Base-by-base conservation (phyloP, 257 asterid species). In the Fraxinus quadrangulata region DNA sequence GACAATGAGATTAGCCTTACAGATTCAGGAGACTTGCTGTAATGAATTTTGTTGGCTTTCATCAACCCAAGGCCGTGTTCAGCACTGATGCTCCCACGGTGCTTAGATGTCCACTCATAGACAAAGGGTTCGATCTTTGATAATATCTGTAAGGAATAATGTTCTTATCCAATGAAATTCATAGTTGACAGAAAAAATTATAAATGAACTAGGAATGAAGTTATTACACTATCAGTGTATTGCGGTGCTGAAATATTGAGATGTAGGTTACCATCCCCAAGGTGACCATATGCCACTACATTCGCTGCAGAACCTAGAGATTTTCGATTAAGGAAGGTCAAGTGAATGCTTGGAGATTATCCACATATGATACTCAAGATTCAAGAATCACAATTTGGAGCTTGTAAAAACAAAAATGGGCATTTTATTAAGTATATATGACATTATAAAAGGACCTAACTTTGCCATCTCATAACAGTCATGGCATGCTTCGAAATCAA, bases 51-150 rank as follows among this genome's bases (percentile, higher is more conserved):
- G 74, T 82, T 79, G 28, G 99, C 99, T 88, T 95, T 95, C 99
- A 95, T 91, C 83, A 91, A 84, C 80, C 99, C 99, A 73, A 95
- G 90, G 70, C 97, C 99, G 75, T 95, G 99, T 84, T 95, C 99
- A 0, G 99, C 98, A 34, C 99, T 95, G 79, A 95, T 95, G 87
- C 99, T 95, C 61, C 99, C 99, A 3, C 86, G 87, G 78, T 95
- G 97, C 87, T 89, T 90, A 49, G 99, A 93, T 74, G 98, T 93
- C 99, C 99, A 95, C 83, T 95, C 98, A 66, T 93, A 95, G 70
- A 95, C 97, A 80, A 95, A 95, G 67, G 99, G 98, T 82, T 95
- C 98, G 8, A 95, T 93, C 83, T 85, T 86, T 11, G 96, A 84
- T 81, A 91, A 76, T 80, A 95, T 81, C 98, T 95, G 92, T 80